Percentiles rank a stretch among this genome's conserved stretches.
Conservation (phyloP, 1,284 basidiomycete genomes). For the Schizophyllum amplum region DNA sequence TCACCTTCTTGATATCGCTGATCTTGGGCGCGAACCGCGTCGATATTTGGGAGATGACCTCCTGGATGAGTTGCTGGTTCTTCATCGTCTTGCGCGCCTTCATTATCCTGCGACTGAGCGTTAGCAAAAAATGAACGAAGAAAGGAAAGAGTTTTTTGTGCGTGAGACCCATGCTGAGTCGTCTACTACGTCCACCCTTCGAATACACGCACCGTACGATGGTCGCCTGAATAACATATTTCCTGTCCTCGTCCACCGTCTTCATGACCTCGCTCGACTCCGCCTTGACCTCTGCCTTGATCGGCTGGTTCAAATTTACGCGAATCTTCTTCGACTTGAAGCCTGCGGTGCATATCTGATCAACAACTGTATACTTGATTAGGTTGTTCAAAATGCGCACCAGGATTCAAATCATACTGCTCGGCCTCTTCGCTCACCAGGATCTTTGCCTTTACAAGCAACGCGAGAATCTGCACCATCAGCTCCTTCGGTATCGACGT, state of each 20-base stretch:
- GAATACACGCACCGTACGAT: constrained; percentile 81
- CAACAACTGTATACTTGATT: neutral
- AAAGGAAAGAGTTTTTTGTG: neutral
- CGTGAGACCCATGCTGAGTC: too few relatives aligned
- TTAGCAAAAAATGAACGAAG: neutral
- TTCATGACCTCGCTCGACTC: constrained; percentile 90
- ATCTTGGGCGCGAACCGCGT: constrained; percentile 87
- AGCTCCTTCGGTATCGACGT: constrained; percentile 82
- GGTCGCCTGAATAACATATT: constrained; percentile 95
- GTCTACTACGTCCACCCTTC: too few relatives aligned
- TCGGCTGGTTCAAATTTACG: constrained; percentile 89
- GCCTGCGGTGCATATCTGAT: constrained; percentile 31
- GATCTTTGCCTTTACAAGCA: constrained; percentile 88
- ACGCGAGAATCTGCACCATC: constrained; percentile 74
- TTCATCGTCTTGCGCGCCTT: constrained; percentile 98
- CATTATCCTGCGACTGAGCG: constrained; percentile 90
- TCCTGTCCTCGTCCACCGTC: constrained; percentile 95
- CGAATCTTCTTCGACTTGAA: constrained; percentile 98
- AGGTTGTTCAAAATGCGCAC: constrained; percentile 35
- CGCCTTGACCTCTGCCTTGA: constrained; percentile 92
- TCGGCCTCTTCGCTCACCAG: constrained; percentile 80
- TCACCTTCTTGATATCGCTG: constrained; percentile 84
- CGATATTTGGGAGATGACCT: constrained; percentile 89
- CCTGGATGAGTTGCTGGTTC: constrained; percentile 90
- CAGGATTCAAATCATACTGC: constrained; percentile 90